Conservation (phyloP, 768 basidiomycete species). For the Cubamyces sp. region DNA sequence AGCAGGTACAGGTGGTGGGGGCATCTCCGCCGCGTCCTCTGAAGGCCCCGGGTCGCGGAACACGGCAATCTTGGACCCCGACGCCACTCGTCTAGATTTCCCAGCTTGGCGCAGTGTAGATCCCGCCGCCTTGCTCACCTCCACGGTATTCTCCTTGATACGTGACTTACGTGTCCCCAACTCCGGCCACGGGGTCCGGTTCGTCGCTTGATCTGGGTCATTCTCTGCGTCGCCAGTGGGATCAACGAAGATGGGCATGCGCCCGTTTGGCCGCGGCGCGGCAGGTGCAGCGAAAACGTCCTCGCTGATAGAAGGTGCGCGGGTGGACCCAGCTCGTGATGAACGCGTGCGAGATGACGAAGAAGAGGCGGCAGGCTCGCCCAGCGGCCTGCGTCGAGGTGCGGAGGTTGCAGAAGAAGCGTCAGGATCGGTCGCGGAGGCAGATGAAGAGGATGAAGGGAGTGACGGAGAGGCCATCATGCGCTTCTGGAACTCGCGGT, state of each 20-base stretch:
- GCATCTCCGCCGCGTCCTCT: conserved; percentile 27
- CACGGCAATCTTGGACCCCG: conserved; percentile 60
- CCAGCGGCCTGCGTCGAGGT: conserved; percentile 48
- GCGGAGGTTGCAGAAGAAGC: conserved; percentile 33
- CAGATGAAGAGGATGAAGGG: conserved; percentile 36
- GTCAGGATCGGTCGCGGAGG: conserved; percentile 22
- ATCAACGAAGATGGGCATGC: conserved; percentile 75
- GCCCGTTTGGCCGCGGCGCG: conserved; percentile 52
- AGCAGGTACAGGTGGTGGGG: conserved; percentile 44
- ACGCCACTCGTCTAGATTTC: conserved; percentile 55
- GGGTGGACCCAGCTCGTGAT: conserved; percentile 33
- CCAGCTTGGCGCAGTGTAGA: conserved; percentile 69
- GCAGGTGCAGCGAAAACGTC: conserved; percentile 39
- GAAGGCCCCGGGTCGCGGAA: conserved; percentile 63
- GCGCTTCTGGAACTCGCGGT: conserved; percentile 88
- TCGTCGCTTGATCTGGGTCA: conserved; percentile 36
- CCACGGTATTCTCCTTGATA: conserved; percentile 78
- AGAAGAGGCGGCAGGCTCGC: conserved; percentile 45
- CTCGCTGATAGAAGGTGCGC: conserved; percentile 30
- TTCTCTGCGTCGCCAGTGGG: conserved; percentile 52
- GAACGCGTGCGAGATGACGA: conserved; percentile 31
- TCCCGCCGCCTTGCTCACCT: conserved; percentile 68
- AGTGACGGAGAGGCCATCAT: conserved; percentile 66
- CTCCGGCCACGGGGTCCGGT: conserved; percentile 62
- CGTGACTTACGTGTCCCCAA: conserved; percentile 78